Conservation (phyloP, 2,329 filamentous ascomycete species). For the Colletotrichum siamense region DNA sequence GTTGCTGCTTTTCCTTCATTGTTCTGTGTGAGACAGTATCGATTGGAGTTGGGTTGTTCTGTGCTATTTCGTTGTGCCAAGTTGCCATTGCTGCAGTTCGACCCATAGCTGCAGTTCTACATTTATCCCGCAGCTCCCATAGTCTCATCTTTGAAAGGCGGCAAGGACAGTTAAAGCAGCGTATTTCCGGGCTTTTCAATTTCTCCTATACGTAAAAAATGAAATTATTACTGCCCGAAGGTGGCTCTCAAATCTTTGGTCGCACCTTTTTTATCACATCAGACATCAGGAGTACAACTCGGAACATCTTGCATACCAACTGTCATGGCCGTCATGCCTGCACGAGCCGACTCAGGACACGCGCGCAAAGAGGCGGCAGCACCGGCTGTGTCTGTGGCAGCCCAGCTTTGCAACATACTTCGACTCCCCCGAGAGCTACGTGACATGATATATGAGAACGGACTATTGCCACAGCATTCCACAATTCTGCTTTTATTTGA, state of each 20-base stretch:
- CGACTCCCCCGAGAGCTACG: background rate
- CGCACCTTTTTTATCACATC: fast-evolving
- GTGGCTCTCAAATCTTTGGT: fast-evolving
- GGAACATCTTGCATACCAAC: fast-evolving
- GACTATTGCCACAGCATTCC: background rate
- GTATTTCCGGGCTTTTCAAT: fast-evolving
- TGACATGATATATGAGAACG: background rate
- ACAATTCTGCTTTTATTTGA: background rate
- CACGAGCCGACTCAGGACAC: fast-evolving
- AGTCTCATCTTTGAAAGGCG: background rate
- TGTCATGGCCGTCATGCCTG: background rate
- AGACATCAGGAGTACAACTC: background rate
- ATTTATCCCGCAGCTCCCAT: background rate
- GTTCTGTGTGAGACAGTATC: background rate
- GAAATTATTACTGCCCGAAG: fast-evolving
- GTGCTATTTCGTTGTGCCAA: background rate
- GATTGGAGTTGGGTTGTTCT: fast-evolving
- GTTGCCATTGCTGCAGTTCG: background rate
- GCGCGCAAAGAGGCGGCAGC: background rate
- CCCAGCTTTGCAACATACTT: background rate
- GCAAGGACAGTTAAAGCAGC: too few species aligned
- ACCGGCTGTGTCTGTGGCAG: background rate
- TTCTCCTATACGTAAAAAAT: fast-evolving
- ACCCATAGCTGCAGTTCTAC: background rate
- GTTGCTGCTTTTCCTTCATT: fast-evolving